These are phyloP conservation scores for Epichloe sibirici DNA, from an alignment of 2,329 filamentous ascomycete genomes.

Conservation along the genomic window DNA sequence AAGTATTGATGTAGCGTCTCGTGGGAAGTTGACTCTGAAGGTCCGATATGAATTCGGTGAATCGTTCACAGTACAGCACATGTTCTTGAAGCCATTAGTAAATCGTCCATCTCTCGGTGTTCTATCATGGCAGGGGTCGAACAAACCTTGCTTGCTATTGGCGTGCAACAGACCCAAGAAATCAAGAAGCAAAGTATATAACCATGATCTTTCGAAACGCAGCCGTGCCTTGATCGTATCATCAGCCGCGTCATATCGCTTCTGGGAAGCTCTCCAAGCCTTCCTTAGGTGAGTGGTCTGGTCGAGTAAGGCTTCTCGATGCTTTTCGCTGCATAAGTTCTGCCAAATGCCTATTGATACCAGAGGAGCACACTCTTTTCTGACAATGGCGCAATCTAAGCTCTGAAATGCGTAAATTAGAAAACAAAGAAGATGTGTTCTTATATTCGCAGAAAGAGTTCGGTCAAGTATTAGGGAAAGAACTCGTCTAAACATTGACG, in stretches of 20 bases:
- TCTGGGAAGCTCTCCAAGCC: constrained; percentile 77
- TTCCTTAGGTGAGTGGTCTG: constrained; percentile 67
- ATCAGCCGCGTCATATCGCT: constrained; percentile 80
- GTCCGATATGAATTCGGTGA: constrained; percentile 81
- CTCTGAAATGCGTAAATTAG: constrained; percentile 89
- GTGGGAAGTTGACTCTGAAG: constrained; percentile 90
- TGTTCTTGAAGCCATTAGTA: neutral
- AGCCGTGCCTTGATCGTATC: constrained; percentile 65
- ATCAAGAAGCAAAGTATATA: constrained; percentile 74
- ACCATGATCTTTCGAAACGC: constrained; percentile 86
- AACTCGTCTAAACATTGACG: constrained; percentile 75
- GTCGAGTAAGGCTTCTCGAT: constrained; percentile 61
- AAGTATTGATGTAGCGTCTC: constrained; percentile 79
- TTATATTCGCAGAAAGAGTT: constrained; percentile 52
- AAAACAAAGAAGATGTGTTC: constrained; percentile 78
- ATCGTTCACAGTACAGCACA: constrained; percentile 69
- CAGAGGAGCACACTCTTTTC: constrained; percentile 91
- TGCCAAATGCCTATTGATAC: constrained; percentile 96
- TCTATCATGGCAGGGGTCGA: neutral
- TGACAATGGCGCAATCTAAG: constrained; percentile 73
- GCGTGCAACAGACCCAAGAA: constrained; percentile 66
- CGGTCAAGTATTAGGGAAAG: constrained; percentile 73
- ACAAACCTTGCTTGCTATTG: constrained; percentile 32
- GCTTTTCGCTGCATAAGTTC: constrained; percentile 67
- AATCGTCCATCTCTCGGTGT: neutral